These are phyloP conservation scores for Globomyces sp. DNA, from an alignment of 371 early-diverging fungal species.

Conservation along the genomic window DNA sequence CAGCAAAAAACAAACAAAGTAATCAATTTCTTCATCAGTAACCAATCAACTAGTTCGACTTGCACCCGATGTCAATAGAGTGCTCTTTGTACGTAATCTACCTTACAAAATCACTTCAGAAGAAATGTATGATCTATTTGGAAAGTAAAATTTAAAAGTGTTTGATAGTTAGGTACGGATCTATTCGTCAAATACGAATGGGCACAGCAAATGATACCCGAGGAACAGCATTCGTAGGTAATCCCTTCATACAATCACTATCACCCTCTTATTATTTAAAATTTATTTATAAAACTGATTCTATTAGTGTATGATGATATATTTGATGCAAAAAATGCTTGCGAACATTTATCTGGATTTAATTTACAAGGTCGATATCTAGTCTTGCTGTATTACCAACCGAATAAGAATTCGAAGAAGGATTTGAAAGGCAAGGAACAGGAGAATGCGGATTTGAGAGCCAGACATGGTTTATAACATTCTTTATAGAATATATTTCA, in stretches of 20 bases:
- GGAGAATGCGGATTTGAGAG: no score
- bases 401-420: background rate
- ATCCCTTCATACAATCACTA: slow-evolving; percentile 29
- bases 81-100: slow-evolving; percentile 86
- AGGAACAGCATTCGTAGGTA: slow-evolving; percentile 89
- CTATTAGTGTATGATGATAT: slow-evolving; percentile 83
- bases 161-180: slow-evolving; percentile 62
- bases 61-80: slow-evolving; percentile 91
- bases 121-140: slow-evolving; percentile 96
- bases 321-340: slow-evolving; percentile 95
- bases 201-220: slow-evolving; percentile 84
- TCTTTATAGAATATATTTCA: no score
- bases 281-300: background rate
- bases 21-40: no score
- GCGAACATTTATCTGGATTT: slow-evolving; percentile 92
- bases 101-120: slow-evolving; percentile 94
- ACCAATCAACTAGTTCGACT: slow-evolving; percentile 31
- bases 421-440: background rate
- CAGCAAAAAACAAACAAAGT: no score
- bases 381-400: slow-evolving; percentile 89
- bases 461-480: no score
- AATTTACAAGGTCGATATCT: slow-evolving; percentile 93
- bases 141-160: slow-evolving; percentile 50
- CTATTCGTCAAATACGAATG: slow-evolving; percentile 91
- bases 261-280: background rate